Evolutionary conservation across 2,329 filamentous ascomycete genomes (phyloP), one percentile per base, ranked within the genome.

Genomic region (Aspergillus aculeatinus): DNA sequence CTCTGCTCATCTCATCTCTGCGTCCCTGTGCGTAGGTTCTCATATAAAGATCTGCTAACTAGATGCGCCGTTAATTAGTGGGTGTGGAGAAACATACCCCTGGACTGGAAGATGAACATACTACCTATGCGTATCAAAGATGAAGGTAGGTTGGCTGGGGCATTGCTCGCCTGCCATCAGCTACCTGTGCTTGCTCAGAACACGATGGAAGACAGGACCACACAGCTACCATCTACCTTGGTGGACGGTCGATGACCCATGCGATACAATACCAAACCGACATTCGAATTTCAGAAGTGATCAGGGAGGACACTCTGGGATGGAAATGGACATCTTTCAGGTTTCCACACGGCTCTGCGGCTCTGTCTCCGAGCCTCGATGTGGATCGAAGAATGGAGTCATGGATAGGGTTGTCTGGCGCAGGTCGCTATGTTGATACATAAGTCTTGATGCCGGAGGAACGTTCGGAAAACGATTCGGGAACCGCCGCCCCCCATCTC

Each of bases 401-500:
- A 63, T 59, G 58, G 55, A 52, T 60, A 64, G 49, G 51, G 51
- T 62, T 60, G 55, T 50, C 58, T 64, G 48, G 53, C 55, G 44
- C 39, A 48, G 57, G 54, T 57, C 35, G 52, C 12, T 35, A 16
- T 16, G 33, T 35, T 16, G 39, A 44, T 23, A 23, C 23, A 23
- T 19, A 44, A 44, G 39, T 44, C 55, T 60, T 51, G 57, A 59
- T 48, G 14, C 33, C 33, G 33, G 33, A 12, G 11, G 51, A 58
- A 55, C 50, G 49, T 35, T 60, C 48, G 51, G 39, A 23, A 55
- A 31, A 25, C 52, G 52, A 55, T 35, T 47, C 39, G 39, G 39
- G 16, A 44, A 44, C 49, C 49, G 57, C 53, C 33, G 55, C 31
- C 53, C 56, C 55, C 56, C 55, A 52, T 57, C 47, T 29, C 55